Conservation (phyloP, 371 early-diverging fungal genomes). For the Catenaria anguillulae region DNA sequence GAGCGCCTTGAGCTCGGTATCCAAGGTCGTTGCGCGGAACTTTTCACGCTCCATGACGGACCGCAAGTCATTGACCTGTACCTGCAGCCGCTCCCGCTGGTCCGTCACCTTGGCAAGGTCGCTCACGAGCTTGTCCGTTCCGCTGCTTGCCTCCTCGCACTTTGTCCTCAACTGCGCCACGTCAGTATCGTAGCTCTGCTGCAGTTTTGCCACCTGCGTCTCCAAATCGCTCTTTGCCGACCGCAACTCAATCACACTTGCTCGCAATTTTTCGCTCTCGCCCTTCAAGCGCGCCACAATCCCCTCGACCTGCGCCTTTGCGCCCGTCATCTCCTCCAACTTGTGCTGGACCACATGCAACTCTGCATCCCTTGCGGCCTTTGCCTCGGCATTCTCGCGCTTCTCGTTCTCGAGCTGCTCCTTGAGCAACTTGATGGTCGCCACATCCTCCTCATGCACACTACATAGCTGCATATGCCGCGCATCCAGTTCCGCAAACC, state of each 20-base stretch:
- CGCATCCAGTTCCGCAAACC: not conserved
- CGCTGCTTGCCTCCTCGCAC: not conserved
- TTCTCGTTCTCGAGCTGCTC: not conserved
- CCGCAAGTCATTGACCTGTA: constrained; percentile 2
- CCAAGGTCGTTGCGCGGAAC: not conserved
- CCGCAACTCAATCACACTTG: constrained; percentile 1
- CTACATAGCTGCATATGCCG: not conserved
- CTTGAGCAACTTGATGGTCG: not conserved
- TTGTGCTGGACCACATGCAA: not conserved
- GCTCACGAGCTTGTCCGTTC: not conserved
- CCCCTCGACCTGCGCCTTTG: not conserved
- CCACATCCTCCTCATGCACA: not conserved
- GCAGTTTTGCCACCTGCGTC: not conserved
- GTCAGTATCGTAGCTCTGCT: not conserved
- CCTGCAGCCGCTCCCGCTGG: not conserved
- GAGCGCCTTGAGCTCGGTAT: not conserved
- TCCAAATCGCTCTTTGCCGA: not conserved
- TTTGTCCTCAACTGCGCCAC: not conserved
- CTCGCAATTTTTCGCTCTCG: constrained; percentile 2
- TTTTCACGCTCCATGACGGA: not conserved
- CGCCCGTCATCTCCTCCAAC: not conserved
- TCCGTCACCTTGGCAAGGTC: not conserved
- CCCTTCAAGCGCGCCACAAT: not conserved
- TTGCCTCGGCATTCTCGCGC: not conserved
- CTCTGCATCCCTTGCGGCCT: not conserved